Evolutionary conservation across 2,329 filamentous ascomycete genomes (phyloP).

Genomic region (Tolypocladium nubicola): DNA sequence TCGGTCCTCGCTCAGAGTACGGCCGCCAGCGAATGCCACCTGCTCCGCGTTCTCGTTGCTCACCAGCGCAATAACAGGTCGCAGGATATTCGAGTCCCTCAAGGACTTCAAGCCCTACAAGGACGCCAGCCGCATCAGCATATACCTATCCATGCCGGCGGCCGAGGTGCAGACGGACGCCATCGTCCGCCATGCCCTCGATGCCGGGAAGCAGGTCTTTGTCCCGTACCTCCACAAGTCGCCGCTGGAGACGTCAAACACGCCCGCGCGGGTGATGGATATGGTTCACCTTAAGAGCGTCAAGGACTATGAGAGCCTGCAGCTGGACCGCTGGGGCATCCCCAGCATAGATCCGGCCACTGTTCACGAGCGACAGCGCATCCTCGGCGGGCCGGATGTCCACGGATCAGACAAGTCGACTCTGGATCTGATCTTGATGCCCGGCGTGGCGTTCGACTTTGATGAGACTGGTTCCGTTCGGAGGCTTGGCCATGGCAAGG

Average conservation of each 20-base stretch:
- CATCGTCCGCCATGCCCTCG: slow-evolving; percentile 74
- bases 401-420: slow-evolving; percentile 25
- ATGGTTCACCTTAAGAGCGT: slow-evolving; percentile 74
- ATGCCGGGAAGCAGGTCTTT: slow-evolving; percentile 72
- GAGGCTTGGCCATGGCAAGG: slow-evolving; percentile 85
- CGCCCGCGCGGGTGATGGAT: slow-evolving; percentile 71
- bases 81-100: slow-evolving; percentile 52
- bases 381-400: slow-evolving; percentile 54
- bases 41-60: background rate
- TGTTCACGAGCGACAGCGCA: slow-evolving; percentile 56
- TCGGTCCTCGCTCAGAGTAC: slow-evolving; percentile 60
- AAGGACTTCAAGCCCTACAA: slow-evolving; percentile 62
- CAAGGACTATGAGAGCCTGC: slow-evolving; percentile 66
- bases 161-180: slow-evolving; percentile 76
- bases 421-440: slow-evolving; percentile 82
- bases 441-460: slow-evolving; percentile 82
- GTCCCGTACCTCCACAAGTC: slow-evolving; percentile 77
- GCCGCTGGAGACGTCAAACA: slow-evolving; percentile 31
- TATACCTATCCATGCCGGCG: slow-evolving; percentile 88
- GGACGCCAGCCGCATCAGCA: slow-evolving; percentile 62
- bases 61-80: slow-evolving; percentile 38
- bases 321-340: slow-evolving; percentile 84
- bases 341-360: slow-evolving; percentile 66
- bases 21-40: slow-evolving; percentile 13
- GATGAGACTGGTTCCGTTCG: slow-evolving; percentile 46